Evolutionary conservation across 192 early-diverging fungal species (phyloP), one percentile per base, ranked within the genome.

Genomic region (Backusella australiensis): DNA sequence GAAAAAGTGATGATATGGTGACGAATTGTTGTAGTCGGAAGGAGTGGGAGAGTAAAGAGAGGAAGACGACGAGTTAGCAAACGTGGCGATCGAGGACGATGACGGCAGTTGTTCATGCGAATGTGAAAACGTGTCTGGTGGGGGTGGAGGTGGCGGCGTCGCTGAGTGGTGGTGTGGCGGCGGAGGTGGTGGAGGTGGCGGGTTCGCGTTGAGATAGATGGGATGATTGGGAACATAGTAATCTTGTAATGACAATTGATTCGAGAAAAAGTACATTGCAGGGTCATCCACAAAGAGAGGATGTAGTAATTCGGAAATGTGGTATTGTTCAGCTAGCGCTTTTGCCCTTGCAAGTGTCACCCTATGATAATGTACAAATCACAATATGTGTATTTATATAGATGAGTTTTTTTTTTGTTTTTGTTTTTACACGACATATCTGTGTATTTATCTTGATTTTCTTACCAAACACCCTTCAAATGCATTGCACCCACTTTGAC

Each of bases 231-330:
- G 68, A 34, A 70, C 42, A 44, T 44, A 69, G 52, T 76, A 76
- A 53, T 66, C 21, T 8, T 21, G 67, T 9, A 68, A 23, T 9
- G 67, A 41, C 67, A 76, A 21, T 26, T 68, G 68, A 36, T 67
- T 74, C 12, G 75, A 52, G 75, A 90, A 91, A 36, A 95, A 78
- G 71, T 90, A 93, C 29, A 87, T 72, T 52, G 85, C 84, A 8
- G 92, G 93, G 72, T 95, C 92, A 34, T 91, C 89, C 67, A 89
- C 90, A 73, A 95, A 89, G 29, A 95, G 86, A 29, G 93, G 93
- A 72, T 92, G 90, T 38, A 93, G 85, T 46, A 82, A 79, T 29
- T 93, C 91, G n/a, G 85, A 72, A 6, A 95, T 92, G 72, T 93
- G 91, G 84, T 89, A 88, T 86, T 93, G 89, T 71, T 86, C 78